phyloP scores from a whole-genome alignment of 371 early-diverging fungal species.

The Synchytrium microbalum region DNA sequence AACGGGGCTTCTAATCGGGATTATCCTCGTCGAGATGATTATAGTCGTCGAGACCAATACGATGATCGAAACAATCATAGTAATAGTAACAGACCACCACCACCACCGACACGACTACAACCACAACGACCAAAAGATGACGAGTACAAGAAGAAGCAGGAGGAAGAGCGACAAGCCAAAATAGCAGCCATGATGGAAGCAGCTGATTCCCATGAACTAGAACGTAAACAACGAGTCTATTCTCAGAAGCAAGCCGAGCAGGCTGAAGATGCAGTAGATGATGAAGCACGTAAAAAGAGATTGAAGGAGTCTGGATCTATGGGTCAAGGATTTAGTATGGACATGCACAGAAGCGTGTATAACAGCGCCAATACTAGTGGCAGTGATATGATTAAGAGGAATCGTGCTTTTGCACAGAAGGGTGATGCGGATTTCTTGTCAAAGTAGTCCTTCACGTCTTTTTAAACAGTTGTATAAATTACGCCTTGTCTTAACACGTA shows the following conservation, averaged over 20 bases:
- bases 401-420: conserved; percentile 26
- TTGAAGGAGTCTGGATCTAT: conserved; percentile 11
- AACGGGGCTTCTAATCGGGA: neutral
- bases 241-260: conserved; percentile 15
- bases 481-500: neutral
- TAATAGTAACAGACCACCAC: neutral
- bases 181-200: conserved; percentile 25
- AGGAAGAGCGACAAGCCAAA: conserved; percentile 18
- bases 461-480: neutral
- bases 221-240: conserved; percentile 19
- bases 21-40: neutral
- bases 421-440: conserved; percentile 6
- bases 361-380: conserved; percentile 10
- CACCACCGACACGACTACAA: neutral
- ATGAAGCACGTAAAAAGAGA: conserved; percentile 16
- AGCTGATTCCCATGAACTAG: conserved; percentile 22
- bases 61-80: neutral
- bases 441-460: neutral
- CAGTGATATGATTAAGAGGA: conserved; percentile 31
- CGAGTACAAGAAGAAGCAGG: conserved; percentile 1
- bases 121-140: conserved; percentile 4
- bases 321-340: conserved; percentile 16
- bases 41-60: neutral
- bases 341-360: conserved; percentile 14
- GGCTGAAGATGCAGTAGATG: conserved; percentile 23